Conservation (phyloP, 352 stramenopile genomes). For the Pythium rhizo-oryzae region DNA sequence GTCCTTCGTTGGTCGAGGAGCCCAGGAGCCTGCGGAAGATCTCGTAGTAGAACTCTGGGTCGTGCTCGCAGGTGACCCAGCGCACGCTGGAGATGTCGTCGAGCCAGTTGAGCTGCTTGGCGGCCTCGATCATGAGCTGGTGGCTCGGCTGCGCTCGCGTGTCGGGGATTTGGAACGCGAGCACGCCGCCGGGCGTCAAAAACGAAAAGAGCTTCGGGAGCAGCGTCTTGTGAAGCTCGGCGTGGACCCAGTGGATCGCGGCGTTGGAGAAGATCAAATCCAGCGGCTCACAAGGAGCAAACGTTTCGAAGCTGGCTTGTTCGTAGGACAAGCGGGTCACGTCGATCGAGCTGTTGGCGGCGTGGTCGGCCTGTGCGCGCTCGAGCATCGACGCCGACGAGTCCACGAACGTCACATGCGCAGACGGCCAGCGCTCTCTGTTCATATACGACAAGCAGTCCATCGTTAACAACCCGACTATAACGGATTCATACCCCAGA, state of each 20-base stretch:
- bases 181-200: slow-evolving; percentile 65
- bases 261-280: slow-evolving; percentile 82
- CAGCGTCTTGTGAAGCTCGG: slow-evolving; percentile 48
- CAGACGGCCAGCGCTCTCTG: slow-evolving; percentile 49
- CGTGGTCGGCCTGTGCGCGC: slow-evolving; percentile 45
- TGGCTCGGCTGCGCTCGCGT: slow-evolving; percentile 61
- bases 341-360: slow-evolving; percentile 20
- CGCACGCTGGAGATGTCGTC: slow-evolving; percentile 51
- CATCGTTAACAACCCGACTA: too few relatives aligned
- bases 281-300: slow-evolving; percentile 36
- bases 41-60: slow-evolving; percentile 73
- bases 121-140: slow-evolving; percentile 57
- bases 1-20: background rate
- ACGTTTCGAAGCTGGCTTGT: slow-evolving; percentile 63
- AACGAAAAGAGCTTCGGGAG: slow-evolving; percentile 55
- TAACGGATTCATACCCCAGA: too few relatives aligned
- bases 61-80: slow-evolving; percentile 69
- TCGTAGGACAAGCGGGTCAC: slow-evolving; percentile 40
- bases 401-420: slow-evolving; percentile 61
- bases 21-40: slow-evolving; percentile 28
- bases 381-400: slow-evolving; percentile 65
- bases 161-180: slow-evolving; percentile 81
- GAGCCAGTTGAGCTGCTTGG: slow-evolving; percentile 38
- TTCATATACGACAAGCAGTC: too few relatives aligned
- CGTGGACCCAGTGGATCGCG: slow-evolving; percentile 65